Percentiles rank a stretch among this genome's conserved stretches.
These are phyloP conservation scores for Alternaria infectoria DNA, from an alignment of 2,329 filamentous ascomycete species.

Conservation along the genomic window DNA sequence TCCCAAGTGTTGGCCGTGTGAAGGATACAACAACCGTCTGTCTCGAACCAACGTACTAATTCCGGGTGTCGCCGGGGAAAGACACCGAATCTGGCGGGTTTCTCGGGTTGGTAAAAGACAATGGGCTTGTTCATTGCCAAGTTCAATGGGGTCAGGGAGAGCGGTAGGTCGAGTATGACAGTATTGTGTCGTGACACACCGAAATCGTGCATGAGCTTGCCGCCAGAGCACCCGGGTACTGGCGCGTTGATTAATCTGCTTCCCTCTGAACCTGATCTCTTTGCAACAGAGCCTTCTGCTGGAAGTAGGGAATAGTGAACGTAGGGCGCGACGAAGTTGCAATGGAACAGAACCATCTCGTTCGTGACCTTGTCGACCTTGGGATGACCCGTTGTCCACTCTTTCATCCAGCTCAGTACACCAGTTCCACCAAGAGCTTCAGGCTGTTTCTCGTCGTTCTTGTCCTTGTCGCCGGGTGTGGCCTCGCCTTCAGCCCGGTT, in stretches of 20 bases:
- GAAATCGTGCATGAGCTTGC: constrained; percentile 80
- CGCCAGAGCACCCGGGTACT: constrained; percentile 66
- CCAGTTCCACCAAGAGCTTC: constrained; percentile 61
- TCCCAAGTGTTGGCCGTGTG: constrained; percentile 78
- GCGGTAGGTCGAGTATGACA: constrained; percentile 72
- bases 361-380: constrained; percentile 69
- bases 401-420: constrained; percentile 66
- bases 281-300: constrained; percentile 17
- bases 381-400: constrained; percentile 75
- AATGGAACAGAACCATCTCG: constrained; percentile 72
- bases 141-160: constrained; percentile 69
- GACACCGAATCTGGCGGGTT: constrained; percentile 68
- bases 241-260: constrained; percentile 57
- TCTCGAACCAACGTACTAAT: constrained; percentile 70
- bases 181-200: constrained; percentile 69
- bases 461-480: constrained; percentile 28
- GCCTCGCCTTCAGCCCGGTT: constrained; percentile 60
- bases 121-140: constrained; percentile 62
- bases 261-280: neutral
- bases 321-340: constrained; percentile 69
- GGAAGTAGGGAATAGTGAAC: constrained; percentile 70
- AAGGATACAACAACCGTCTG: constrained; percentile 71
- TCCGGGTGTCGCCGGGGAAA: constrained; percentile 68
- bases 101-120: constrained; percentile 65
- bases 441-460: constrained; percentile 11